Base-by-base conservation (phyloP, 2,329 filamentous ascomycete genomes). In the Blumeriella jaapii region DNA sequence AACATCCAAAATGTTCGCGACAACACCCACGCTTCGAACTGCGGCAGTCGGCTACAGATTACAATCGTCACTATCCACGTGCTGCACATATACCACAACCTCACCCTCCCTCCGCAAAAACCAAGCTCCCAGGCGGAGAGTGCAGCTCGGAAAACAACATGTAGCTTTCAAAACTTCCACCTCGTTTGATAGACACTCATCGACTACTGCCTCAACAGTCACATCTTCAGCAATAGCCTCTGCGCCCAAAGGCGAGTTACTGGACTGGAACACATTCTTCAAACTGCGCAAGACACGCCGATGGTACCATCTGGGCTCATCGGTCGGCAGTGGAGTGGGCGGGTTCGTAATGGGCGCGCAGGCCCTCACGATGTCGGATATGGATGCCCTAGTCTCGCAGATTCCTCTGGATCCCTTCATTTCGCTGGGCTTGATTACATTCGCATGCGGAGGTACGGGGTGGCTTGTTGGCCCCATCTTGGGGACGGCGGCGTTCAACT, bases 211-310 rank as follows among this genome's bases (percentile, higher is more conserved):
- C 7, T 49, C 50, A 15, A 41, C 48, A 16, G 36, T 40, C 9
- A 36, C 29, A 29, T 18, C 42, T 10, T 30, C 40, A 3, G 22
- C 36, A 23, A 14, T 16, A 28, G 23, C 37, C 36, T 26, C 33
- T 17, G 22, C 42, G 9, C 9, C 36, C 24, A 19, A 17, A 15
- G 31, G 37, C 2, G 45, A 49, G 15, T 36, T 42, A 31, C 44
- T 87, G 26, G 74, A 85, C 61, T 96, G 89, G 89, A 80, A 95
- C 64, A 77, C 75, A 34, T 96, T 94, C 67, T 93, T 96, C 68
- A 74, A 76, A 56, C 78, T 96, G 41, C 85, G 89, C 54, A 82
- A 85, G 51, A 81, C 78, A 41, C 82, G 89, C 37, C 79, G 89
- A 41, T 75, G 82, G 51, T 82, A 87, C 64, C 85, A 89, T 56